phyloP scores from a whole-genome alignment of 1,139 yeast species.

The Keqinozyma sinolaborantium region DNA sequence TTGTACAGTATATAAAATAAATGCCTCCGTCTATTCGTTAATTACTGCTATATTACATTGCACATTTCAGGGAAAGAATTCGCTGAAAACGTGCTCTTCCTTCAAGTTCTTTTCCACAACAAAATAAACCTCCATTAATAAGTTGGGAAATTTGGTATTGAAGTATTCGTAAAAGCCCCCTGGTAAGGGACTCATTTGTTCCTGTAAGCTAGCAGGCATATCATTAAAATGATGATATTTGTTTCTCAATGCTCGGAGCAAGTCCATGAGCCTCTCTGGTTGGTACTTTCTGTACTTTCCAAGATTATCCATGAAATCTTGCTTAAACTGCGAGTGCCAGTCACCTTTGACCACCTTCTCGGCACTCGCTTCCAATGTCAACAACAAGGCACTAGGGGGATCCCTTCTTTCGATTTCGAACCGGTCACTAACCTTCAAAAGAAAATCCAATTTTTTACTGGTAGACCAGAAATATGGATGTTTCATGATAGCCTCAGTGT shows the following conservation, averaged over 20 bases:
- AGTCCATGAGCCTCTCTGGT: slow-evolving; percentile 73
- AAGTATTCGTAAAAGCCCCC: slow-evolving; percentile 80
- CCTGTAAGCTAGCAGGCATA: slow-evolving; percentile 60
- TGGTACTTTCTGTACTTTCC: slow-evolving; percentile 91
- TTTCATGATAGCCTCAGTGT: slow-evolving; percentile 58
- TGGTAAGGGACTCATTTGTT: slow-evolving; percentile 74
- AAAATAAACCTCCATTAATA: slow-evolving; percentile 72
- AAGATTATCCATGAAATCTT: slow-evolving; percentile 69
- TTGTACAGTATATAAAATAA: slow-evolving; percentile 1
- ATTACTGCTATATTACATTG: slow-evolving; percentile 9
- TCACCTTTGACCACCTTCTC: slow-evolving; percentile 53
- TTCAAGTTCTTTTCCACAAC: slow-evolving; percentile 56
- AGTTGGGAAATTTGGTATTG: slow-evolving; percentile 67
- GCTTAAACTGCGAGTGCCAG: slow-evolving; percentile 78
- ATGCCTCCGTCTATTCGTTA: slow-evolving; percentile 6
- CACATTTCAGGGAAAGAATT: slow-evolving; percentile 39
- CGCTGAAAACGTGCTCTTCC: slow-evolving; percentile 59
- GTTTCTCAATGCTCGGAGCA: slow-evolving; percentile 84
- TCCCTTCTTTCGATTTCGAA: slow-evolving; percentile 86
- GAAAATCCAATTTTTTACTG: slow-evolving; percentile 75
- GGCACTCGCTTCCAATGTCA: slow-evolving; percentile 58
- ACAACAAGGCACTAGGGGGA: slow-evolving; percentile 70
- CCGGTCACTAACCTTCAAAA: slow-evolving; percentile 84
- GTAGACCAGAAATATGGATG: slow-evolving; percentile 90
- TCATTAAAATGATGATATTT: slow-evolving; percentile 93